These are phyloP conservation scores for Obba rivulosa DNA, from an alignment of 768 basidiomycete species.

Conservation along the genomic window DNA sequence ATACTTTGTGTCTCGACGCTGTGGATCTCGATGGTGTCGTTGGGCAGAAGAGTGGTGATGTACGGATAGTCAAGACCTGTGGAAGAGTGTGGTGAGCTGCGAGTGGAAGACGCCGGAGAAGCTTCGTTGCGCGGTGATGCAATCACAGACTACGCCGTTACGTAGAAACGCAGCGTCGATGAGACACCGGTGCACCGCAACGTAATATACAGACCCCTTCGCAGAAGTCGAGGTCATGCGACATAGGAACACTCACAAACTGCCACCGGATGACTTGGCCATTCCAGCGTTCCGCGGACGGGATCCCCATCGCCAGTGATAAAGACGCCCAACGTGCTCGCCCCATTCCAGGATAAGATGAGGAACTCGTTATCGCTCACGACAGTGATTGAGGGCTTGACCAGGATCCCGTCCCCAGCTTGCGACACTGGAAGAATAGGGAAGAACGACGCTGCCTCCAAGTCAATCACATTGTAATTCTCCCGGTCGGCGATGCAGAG, in stretches of 20 bases:
- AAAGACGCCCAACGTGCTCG: conserved; percentile 80
- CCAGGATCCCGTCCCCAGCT: conserved; percentile 35
- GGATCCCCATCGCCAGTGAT: conserved; percentile 83
- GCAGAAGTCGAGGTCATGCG: background rate
- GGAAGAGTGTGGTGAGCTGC: background rate
- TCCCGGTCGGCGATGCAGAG: conserved; percentile 74
- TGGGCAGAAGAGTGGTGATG: conserved; percentile 70
- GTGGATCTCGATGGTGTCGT: conserved; percentile 79
- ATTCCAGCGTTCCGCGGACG: conserved; percentile 83
- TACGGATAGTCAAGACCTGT: conserved; percentile 80
- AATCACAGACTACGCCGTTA: background rate
- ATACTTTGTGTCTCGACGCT: conserved; percentile 68
- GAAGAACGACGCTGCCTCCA: conserved; percentile 63
- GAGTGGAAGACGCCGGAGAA: background rate
- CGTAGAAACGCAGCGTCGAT: too few species aligned
- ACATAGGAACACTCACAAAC: conserved; percentile 50
- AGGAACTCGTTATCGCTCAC: conserved; percentile 79
- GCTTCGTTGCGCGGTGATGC: background rate
- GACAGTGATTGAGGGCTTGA: conserved; percentile 71
- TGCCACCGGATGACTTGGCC: conserved; percentile 72
- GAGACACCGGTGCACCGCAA: too few species aligned
- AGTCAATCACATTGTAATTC: conserved; percentile 74
- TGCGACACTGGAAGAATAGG: conserved; percentile 80
- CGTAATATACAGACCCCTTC: too few species aligned
- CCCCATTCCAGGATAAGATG: conserved; percentile 79